These are phyloP conservation scores for Mikania micrantha DNA, from an alignment of 129 eudicot genomes.

Conservation along the genomic window DNA sequence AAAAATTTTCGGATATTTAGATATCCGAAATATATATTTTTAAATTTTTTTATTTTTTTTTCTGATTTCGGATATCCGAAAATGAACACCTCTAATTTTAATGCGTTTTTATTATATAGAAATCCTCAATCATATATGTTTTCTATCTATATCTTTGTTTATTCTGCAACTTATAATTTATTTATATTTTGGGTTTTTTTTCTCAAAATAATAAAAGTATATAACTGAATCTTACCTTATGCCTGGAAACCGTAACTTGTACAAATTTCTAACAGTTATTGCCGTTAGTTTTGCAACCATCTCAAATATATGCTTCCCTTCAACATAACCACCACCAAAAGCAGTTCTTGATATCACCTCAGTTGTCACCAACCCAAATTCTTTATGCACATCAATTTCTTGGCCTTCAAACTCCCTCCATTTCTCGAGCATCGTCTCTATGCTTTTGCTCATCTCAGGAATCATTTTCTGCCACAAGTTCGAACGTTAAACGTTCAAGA, in stretches of 20 bases:
- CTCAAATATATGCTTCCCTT: slow-evolving; percentile 61
- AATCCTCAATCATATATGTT: too few relatives aligned
- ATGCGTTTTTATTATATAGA: too few relatives aligned
- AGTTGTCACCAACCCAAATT: slow-evolving; percentile 55
- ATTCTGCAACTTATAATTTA: too few relatives aligned
- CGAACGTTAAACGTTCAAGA: not conserved
- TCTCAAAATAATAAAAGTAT: too few relatives aligned
- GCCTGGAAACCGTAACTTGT: slow-evolving; percentile 50
- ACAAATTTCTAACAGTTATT: slow-evolving; percentile 47
- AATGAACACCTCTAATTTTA: too few relatives aligned
- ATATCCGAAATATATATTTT: too few relatives aligned
- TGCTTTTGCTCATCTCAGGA: slow-evolving; percentile 58
- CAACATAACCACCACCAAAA: slow-evolving; percentile 55
- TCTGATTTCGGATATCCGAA: too few relatives aligned
- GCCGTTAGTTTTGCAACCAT: slow-evolving; percentile 52
- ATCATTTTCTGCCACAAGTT: slow-evolving; percentile 46
- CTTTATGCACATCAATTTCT: slow-evolving; percentile 60
- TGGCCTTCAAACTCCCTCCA: slow-evolving; percentile 46
- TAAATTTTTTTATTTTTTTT: too few relatives aligned
- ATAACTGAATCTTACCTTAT: slow-evolving; percentile 31
- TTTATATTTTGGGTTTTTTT: too few relatives aligned
- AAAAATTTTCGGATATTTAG: too few relatives aligned
- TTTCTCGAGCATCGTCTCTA: slow-evolving; percentile 44
- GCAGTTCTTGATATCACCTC: slow-evolving; percentile 79
- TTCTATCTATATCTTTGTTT: too few relatives aligned